Base-by-base conservation (phyloP, 768 basidiomycete genomes). In the Agaricus sinodeliciosus region DNA sequence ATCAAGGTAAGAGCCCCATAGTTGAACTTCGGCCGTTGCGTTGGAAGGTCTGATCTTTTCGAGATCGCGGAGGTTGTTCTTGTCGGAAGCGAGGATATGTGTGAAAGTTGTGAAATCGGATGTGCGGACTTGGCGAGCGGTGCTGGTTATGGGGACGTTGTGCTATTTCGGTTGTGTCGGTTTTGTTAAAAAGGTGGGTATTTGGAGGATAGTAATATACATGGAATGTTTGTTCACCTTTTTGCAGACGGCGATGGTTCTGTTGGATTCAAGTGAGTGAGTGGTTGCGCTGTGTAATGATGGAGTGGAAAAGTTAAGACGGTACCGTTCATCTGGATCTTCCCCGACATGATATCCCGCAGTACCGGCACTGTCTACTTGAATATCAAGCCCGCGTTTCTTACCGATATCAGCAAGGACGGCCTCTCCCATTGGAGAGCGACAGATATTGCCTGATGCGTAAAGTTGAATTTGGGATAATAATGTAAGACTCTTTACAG, bases 361-460 rank as follows among this genome's bases (percentile, higher is more conserved):
- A 1, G 91, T 95, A 1, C 92, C 92, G 59, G 86, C 87, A 47
- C 89, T 91, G 59, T 94, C 90, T 27, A 94, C 86, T 11, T 66
- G 61, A 56, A 94, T 74, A 45, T 84, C 76, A 37, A 90, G 62
- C 11, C 81, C 81, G 31, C 87, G 81, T 60, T 82, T 76, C 45
- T 73, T 68, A 8, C 87, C 88, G 53, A 82, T 76, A 49, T 90
- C 76, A 55, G 70, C 74, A 27, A 94, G 75, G 19, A 94, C 88
- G 2, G 91, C 93, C 69, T 94, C 90, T 27, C 91, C 93, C 82
- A 95, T 90, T 0, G 93, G 92, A 19, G 90, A 92, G 31, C 93
- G 84, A 63, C 91, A 91, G 54, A 91, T 90, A 63, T 91, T 91
- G 11, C 88, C 88, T 76, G 57, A 34, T 49, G n/a, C n/a, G n/a